These are phyloP conservation scores for Rehmannia glutinosa DNA, from an alignment of 257 asterid genomes.

Conservation along the genomic window DNA sequence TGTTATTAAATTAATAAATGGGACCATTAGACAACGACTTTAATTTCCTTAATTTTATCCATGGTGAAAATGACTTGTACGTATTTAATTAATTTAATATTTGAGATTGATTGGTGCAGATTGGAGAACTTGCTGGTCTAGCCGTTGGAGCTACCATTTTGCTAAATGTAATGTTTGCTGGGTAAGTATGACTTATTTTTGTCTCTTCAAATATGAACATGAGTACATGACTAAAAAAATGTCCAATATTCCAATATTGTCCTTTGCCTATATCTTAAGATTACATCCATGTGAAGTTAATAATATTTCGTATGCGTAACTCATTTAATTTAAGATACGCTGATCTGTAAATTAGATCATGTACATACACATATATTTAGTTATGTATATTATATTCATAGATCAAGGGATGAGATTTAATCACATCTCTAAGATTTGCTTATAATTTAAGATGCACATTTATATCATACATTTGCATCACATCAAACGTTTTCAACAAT, in stretches of 20 bases:
- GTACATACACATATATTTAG: too few species aligned
- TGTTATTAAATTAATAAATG: neutral
- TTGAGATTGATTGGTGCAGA: slow-evolving; percentile 34
- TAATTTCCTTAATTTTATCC: neutral
- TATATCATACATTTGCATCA: too few species aligned
- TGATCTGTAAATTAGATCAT: too few species aligned
- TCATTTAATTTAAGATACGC: neutral
- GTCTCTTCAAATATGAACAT: neutral
- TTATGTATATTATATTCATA: too few species aligned
- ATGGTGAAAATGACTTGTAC: slow-evolving; percentile 17
- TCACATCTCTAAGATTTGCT: too few species aligned
- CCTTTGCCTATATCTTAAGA: neutral
- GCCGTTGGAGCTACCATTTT: slow-evolving; percentile 88
- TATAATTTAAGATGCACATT: too few species aligned
- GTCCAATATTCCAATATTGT: too few species aligned
- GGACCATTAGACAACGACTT: slow-evolving; percentile 3
- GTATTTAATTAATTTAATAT: neutral
- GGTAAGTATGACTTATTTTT: slow-evolving; percentile 33
- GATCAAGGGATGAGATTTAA: too few species aligned
- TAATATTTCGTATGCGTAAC: too few species aligned
- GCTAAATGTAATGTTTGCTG: slow-evolving; percentile 87
- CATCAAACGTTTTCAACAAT: too few species aligned
- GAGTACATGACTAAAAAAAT: neutral
- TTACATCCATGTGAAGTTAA: too few species aligned
- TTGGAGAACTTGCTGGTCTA: slow-evolving; percentile 95